These are phyloP conservation scores for Zasmidium cellare DNA, from an alignment of 2,329 filamentous ascomycete genomes.

Conservation along the genomic window DNA sequence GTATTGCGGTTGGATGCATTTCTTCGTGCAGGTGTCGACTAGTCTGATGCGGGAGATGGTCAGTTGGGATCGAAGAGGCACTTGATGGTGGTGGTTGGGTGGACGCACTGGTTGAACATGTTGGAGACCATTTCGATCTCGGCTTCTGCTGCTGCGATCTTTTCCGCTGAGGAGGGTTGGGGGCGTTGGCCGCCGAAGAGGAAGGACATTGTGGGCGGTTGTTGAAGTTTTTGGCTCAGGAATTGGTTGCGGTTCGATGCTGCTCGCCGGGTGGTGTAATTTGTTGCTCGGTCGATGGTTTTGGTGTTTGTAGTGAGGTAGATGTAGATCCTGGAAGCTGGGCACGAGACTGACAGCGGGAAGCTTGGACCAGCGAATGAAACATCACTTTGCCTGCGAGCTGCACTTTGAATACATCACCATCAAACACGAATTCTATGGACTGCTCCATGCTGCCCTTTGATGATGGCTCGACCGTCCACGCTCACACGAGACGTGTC, in stretches of 20 bases:
- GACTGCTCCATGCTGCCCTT: not conserved
- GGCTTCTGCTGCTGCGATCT: conserved; percentile 92
- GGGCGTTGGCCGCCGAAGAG: conserved; percentile 68
- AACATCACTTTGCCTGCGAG: not conserved
- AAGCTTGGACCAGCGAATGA: conserved; percentile 8
- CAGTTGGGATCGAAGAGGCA: conserved; percentile 9
- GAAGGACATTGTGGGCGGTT: conserved; percentile 60
- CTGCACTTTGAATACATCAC: not conserved
- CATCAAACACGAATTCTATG: not conserved
- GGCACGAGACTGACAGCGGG: not conserved
- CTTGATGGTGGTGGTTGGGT: not conserved
- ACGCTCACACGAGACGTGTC: conserved; percentile 31
- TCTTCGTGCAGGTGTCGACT: conserved; percentile 84
- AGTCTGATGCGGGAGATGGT: conserved; percentile 47
- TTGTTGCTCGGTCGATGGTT: not conserved
- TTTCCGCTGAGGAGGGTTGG: conserved; percentile 92
- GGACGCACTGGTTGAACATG: conserved; percentile 89
- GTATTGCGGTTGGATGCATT: conserved; percentile 91
- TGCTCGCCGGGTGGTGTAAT: too few species aligned
- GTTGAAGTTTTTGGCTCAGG: not conserved
- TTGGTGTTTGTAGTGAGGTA: not conserved
- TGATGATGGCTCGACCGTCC: conserved; percentile 13
- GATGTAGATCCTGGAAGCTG: not conserved
- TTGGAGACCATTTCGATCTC: conserved; percentile 98
- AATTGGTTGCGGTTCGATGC: not conserved